Evolutionary conservation across 768 basidiomycete genomes (phyloP).

Genomic region (Lactifluus subvellereus): DNA sequence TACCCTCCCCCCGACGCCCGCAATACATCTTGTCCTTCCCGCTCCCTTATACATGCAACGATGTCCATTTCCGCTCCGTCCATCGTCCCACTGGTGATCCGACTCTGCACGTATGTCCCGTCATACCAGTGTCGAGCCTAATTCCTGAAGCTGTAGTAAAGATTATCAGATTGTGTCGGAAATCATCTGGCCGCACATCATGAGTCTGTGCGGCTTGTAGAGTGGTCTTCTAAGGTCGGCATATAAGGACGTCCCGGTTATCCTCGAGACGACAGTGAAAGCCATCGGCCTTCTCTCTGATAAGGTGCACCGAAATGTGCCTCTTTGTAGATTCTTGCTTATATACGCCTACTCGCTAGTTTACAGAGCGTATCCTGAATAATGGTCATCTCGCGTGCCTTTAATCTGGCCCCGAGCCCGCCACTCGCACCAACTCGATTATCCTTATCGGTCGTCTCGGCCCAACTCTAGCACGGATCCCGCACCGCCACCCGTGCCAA

Average conservation of each 20-base stretch:
- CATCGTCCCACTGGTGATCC: conserved; percentile 80
- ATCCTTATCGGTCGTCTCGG: conserved; percentile 92
- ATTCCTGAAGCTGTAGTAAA: conserved; percentile 78
- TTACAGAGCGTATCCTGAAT: conserved; percentile 88
- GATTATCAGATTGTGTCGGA: conserved; percentile 82
- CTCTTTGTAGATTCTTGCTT: neutral
- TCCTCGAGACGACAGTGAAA: conserved; percentile 91
- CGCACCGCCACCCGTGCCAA: conserved; percentile 10
- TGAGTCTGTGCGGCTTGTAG: conserved; percentile 34
- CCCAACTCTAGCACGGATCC: conserved; percentile 52
- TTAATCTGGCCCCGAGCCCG: conserved; percentile 88
- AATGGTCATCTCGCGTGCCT: conserved; percentile 92
- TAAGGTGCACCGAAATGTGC: conserved; percentile 48
- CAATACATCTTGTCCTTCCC: conserved; percentile 81
- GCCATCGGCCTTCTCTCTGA: conserved; percentile 78
- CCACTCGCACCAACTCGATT: conserved; percentile 95
- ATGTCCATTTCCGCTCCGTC: conserved; percentile 58
- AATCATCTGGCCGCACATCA: conserved; percentile 89
- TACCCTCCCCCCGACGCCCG: conserved; percentile 82
- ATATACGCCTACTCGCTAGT: conserved; percentile 37
- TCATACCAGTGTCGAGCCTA: conserved; percentile 61
- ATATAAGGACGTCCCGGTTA: conserved; percentile 52
- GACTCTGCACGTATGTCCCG: conserved; percentile 66
- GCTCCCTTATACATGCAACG: conserved; percentile 74
- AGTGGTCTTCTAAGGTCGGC: neutral